Conservation (phyloP, 306 rosid genomes). For the Gynostemma pentaphyllum region DNA sequence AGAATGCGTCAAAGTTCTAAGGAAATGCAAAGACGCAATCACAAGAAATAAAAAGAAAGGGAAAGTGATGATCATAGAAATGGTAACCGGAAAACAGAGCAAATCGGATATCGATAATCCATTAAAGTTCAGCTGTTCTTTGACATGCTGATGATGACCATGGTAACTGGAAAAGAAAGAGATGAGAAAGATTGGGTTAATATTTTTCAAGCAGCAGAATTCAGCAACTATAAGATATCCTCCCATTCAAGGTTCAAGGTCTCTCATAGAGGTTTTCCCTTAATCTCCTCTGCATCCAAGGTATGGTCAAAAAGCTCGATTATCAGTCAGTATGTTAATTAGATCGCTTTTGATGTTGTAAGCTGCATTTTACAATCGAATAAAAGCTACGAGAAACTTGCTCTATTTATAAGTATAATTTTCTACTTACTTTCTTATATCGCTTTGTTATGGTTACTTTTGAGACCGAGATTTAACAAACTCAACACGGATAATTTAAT, state of each 20-base stretch:
- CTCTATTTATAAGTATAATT: too few species aligned
- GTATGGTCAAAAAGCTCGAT: too few species aligned
- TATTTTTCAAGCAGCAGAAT: constrained; percentile 7
- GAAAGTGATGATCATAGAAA: constrained; percentile 18
- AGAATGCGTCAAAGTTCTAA: constrained; percentile 7
- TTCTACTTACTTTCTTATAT: too few species aligned
- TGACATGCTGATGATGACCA: constrained; percentile 18
- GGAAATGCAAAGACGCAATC: constrained; percentile 15
- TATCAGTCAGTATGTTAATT: too few species aligned
- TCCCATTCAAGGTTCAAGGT: constrained; percentile 11
- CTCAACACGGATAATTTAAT: too few species aligned
- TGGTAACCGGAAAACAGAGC: background rate
- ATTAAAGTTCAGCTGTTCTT: constrained; percentile 10
- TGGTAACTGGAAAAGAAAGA: constrained; percentile 10
- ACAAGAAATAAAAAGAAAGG: constrained; percentile 9
- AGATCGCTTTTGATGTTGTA: too few species aligned
- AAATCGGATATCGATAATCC: background rate
- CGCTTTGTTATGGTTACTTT: too few species aligned
- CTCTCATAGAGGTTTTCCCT: background rate
- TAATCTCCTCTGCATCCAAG: too few species aligned
- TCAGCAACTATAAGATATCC: constrained; percentile 10
- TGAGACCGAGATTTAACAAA: too few species aligned
- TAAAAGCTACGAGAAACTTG: too few species aligned
- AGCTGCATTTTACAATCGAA: too few species aligned
- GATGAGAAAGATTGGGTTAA: constrained; percentile 11